Evolutionary conservation across 441 rosid species (phyloP), one percentile per base, ranked within the genome.

Genomic region (Dalechampia spathulata): DNA sequence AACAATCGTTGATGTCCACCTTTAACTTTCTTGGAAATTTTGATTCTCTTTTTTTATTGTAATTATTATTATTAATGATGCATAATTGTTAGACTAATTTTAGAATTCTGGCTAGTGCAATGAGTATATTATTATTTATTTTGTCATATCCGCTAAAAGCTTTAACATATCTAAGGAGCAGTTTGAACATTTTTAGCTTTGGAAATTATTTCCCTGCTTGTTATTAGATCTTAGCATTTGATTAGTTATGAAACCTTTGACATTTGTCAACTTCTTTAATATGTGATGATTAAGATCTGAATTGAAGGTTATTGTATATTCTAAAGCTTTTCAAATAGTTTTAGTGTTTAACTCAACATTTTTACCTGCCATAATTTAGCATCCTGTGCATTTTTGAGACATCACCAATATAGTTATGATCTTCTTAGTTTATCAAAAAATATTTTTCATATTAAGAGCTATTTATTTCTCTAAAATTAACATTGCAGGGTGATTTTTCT

Each of bases 71-170:
- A 23, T n/a, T n/a, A n/a, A 1, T 55, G 14, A 19, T 45, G 53
- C 22, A 32, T 55, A 64, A 26, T 46, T 60, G 37, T 45, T 72
- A 42, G 38, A 40, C 14, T 42, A 32, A 46, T 63, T 25, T 45
- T 50, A 61, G n/a, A 30, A 34, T 56, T 46, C 27, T 65, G 62
- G 58, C 75, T 86, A 96, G 96, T 52, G 96, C 99, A 14, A 89
- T 96, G 2, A 83, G 88, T 37, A 72, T 86, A 79, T 72, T 92
- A 7, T 70, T 92, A 67, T 78, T 92, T 66, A 90, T 92, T 32
- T 69, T 89, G 72, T 86, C 94, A 32, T 94, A 96, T 68, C 96
- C 96, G 0, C 80, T 86, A 44, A 92, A 89, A 69, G 92, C 99
- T 38, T 68, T 92, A 60, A 78, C 83, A 52, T 86, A 80, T 77